phyloP scores from a whole-genome alignment of 495 filamentous ascomycete species.

The Podospora fimiseda region DNA sequence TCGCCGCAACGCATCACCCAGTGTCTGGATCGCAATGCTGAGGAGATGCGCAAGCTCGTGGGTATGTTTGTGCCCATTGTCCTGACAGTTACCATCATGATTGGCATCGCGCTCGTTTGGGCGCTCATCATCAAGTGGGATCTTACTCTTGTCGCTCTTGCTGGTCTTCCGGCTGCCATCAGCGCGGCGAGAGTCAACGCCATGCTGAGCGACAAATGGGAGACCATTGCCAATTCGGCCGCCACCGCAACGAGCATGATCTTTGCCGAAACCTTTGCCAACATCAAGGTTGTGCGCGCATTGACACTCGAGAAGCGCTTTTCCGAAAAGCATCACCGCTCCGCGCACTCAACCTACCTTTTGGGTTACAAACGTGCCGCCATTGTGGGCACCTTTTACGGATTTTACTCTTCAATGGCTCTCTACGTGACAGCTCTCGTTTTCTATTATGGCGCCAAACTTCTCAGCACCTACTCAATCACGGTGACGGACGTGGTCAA shows the following conservation, averaged over 20 bases:
- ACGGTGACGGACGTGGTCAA: conserved; percentile 55
- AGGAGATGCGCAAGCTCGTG: conserved; percentile 79
- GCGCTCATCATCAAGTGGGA: conserved; percentile 71
- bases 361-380: conserved; percentile 53
- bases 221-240: conserved; percentile 57
- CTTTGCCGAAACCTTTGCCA: conserved; percentile 72
- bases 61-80: conserved; percentile 68
- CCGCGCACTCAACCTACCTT: conserved; percentile 41
- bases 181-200: conserved; percentile 57
- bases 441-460: conserved; percentile 72
- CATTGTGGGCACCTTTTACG: conserved; percentile 68
- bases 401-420: conserved; percentile 62
- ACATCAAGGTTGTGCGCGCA: conserved; percentile 74
- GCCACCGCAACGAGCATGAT: conserved; percentile 49
- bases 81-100: conserved; percentile 59
- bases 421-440: conserved; percentile 73
- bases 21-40: conserved; percentile 73
- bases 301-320: conserved; percentile 75
- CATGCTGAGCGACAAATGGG: conserved; percentile 60
- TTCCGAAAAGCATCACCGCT: conserved; percentile 53
- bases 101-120: conserved; percentile 63
- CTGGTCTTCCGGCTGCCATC: conserved; percentile 62
- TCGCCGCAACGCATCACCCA: conserved; percentile 54
- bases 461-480: conserved; percentile 44
- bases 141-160: conserved; percentile 70